Evolutionary conservation across 2,329 filamentous ascomycete species (phyloP).

Genomic region (Penicillium aurantiogriseum): DNA sequence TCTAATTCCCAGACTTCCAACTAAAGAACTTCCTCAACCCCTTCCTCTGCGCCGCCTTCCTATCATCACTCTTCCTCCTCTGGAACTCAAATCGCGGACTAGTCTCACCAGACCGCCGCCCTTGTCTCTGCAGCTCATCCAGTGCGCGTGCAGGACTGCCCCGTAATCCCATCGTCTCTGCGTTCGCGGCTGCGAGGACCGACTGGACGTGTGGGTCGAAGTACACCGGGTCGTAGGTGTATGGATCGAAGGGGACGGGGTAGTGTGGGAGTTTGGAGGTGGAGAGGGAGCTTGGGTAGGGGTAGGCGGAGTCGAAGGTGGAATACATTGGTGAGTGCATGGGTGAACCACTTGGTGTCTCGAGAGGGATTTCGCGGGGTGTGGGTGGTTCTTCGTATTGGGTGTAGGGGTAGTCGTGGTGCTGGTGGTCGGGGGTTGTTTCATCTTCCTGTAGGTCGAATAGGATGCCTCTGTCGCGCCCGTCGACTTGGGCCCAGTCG

Average conservation of each 20-base stretch:
- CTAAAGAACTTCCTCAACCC: slow-evolving; percentile 24
- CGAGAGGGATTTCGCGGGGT: not conserved
- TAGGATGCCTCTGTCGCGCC: slow-evolving; percentile 27
- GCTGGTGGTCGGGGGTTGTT: not conserved
- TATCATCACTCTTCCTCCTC: slow-evolving; percentile 9
- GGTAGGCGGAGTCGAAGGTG: not conserved
- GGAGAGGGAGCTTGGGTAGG: not conserved
- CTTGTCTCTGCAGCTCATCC: slow-evolving; percentile 23
- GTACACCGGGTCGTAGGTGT: slow-evolving; percentile 23
- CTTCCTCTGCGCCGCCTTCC: slow-evolving; percentile 16
- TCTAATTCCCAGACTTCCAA: slow-evolving; percentile 22
- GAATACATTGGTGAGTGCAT: not conserved
- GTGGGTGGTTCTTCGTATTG: not conserved
- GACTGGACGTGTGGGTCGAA: slow-evolving; percentile 27
- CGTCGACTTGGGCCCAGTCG: slow-evolving; percentile 25
- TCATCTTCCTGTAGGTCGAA: slow-evolving; percentile 7
- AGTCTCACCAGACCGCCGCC: not conserved
- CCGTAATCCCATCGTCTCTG: slow-evolving; percentile 25
- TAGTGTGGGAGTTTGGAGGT: not conserved
- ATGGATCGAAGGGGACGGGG: not conserved
- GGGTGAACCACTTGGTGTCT: slow-evolving; percentile 4
- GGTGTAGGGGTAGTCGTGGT: not conserved
- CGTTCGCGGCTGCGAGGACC: slow-evolving; percentile 26
- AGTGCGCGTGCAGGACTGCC: slow-evolving; percentile 18
- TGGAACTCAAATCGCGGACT: slow-evolving; percentile 4